Base-by-base conservation (phyloP, 441 rosid species). In the Bocquillonia castaneifolia region DNA sequence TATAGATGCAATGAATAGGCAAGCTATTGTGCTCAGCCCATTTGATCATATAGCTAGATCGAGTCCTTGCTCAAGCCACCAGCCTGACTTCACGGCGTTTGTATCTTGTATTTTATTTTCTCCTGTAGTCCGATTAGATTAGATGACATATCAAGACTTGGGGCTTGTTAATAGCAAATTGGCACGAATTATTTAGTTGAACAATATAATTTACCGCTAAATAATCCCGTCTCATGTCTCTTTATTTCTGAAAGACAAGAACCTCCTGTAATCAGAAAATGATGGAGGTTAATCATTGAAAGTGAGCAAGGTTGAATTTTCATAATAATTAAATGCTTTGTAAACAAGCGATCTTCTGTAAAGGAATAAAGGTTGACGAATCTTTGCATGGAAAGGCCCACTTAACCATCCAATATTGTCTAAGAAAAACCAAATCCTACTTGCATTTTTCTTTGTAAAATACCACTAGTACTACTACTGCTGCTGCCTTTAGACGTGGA, bases 301-400 rank as follows among this genome's bases (percentile, higher is more conserved):
- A 53, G 37, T n/a, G n/a, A n/a, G n/a, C 51, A 37, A 51, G 22
- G 62, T n/a, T 28, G 29, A 66, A 29, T 20, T 67, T 56, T 28
- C 15, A 67, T 45, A 57, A 56, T 67, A 56, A 67, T 67, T 42
- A 63, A 56, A 55, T 29, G 20, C 71, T 67, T 67, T 57, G 53
- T 13, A n/a, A 44, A 44, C 42, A 67, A 67, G 71, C 63, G 9
- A 67, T 31, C 55, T 26, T 42, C 63, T 67, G 71, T 56, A 67
- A 67, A 67, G 63, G 63, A 67, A 44, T 31, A 56, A 45, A 57
- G 55, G 63, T 40, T 42, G 55, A 56, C 71, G 20, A 67, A 56
- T 44, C 63, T 39, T 56, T 22, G 15, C 10, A 26, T 42, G 45
- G 31, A 39, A 45, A 29, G 40, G 55, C 67, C 67, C 67, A 63